These are phyloP conservation scores for Chaetomiaceae sp. DNA, from an alignment of 2,329 filamentous ascomycete species.

Conservation along the genomic window DNA sequence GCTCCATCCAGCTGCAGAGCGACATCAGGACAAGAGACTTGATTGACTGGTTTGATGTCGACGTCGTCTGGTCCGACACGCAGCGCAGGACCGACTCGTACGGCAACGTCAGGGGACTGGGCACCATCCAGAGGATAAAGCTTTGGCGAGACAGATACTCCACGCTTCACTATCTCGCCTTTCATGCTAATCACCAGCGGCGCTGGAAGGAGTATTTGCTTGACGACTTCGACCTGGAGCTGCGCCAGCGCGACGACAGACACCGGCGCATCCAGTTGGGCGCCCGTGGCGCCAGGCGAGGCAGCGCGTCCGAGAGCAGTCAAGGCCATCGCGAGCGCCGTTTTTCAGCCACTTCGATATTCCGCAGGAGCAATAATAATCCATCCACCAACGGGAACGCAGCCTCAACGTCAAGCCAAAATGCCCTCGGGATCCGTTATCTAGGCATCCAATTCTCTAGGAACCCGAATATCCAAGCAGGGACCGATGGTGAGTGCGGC, in stretches of 20 bases:
- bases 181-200: slow-evolving; percentile 44
- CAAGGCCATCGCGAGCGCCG: slow-evolving; percentile 31
- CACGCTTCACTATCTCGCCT: slow-evolving; percentile 43
- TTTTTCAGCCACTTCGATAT: slow-evolving; percentile 41
- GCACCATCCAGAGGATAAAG: slow-evolving; percentile 48
- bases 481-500: slow-evolving; percentile 36
- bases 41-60: slow-evolving; percentile 48
- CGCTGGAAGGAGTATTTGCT: slow-evolving; percentile 46
- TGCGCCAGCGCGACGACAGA: slow-evolving; percentile 43
- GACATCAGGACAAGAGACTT: slow-evolving; percentile 45
- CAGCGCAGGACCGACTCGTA: slow-evolving; percentile 46
- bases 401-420: slow-evolving; percentile 20
- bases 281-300: slow-evolving; percentile 37
- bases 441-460: slow-evolving; percentile 47
- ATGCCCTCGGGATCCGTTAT: slow-evolving; percentile 41
- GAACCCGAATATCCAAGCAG: slow-evolving; percentile 25
- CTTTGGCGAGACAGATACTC: slow-evolving; percentile 47
- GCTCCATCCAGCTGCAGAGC: slow-evolving; percentile 45
- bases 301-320: slow-evolving; percentile 36
- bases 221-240: slow-evolving; percentile 43
- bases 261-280: slow-evolving; percentile 42
- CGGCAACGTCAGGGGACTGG: slow-evolving; percentile 46
- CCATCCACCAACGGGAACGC: slow-evolving; percentile 17
- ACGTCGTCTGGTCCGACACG: slow-evolving; percentile 48
- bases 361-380: slow-evolving; percentile 28